A percentile compares a stretch with the other conserved stretches of the same genome.
These are phyloP conservation scores for Mycosphaerella arachidis DNA, from an alignment of 2,329 filamentous ascomycete species.

Conservation along the genomic window DNA sequence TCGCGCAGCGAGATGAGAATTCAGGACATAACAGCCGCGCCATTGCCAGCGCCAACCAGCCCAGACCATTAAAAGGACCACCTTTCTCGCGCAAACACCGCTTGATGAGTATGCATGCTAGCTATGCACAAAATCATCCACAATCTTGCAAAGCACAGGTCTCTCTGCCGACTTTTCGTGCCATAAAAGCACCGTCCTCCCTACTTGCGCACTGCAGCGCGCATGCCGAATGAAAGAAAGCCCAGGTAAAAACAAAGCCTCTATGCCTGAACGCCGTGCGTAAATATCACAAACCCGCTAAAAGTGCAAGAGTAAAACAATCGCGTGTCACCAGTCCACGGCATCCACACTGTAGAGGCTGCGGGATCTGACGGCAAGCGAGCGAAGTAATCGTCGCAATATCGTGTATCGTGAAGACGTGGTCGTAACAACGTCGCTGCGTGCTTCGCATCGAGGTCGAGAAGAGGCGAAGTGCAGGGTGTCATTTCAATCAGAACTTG, in stretches of 20 bases:
- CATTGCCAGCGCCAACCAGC: neutral
- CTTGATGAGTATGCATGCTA: neutral
- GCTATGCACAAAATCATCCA: neutral
- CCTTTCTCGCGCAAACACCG: neutral
- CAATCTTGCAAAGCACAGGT: neutral
- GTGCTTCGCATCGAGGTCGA: slow-evolving; percentile 20
- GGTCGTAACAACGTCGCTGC: slow-evolving; percentile 20
- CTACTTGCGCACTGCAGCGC: neutral
- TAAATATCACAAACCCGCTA: slow-evolving; percentile 17
- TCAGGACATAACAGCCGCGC: neutral
- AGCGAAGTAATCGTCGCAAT: slow-evolving; percentile 8
- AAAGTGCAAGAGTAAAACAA: slow-evolving; percentile 23
- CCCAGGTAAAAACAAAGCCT: slow-evolving; percentile 1
- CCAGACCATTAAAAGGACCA: neutral
- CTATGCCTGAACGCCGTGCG: slow-evolving; percentile 22
- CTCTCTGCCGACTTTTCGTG: slow-evolving; percentile 3
- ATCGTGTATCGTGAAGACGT: slow-evolving; percentile 21
- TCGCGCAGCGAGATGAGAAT: neutral
- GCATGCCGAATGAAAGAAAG: slow-evolving; percentile 7
- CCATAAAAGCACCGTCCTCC: neutral
- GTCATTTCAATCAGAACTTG: slow-evolving; percentile 10
- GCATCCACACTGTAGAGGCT: neutral
- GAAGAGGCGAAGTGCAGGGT: slow-evolving; percentile 13
- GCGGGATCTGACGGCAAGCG: neutral
- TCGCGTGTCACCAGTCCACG: neutral